Evolutionary conservation across 192 early-diverging fungal species (phyloP), one percentile per base, ranked within the genome.

Genomic region (Nowakowskiella sp.): DNA sequence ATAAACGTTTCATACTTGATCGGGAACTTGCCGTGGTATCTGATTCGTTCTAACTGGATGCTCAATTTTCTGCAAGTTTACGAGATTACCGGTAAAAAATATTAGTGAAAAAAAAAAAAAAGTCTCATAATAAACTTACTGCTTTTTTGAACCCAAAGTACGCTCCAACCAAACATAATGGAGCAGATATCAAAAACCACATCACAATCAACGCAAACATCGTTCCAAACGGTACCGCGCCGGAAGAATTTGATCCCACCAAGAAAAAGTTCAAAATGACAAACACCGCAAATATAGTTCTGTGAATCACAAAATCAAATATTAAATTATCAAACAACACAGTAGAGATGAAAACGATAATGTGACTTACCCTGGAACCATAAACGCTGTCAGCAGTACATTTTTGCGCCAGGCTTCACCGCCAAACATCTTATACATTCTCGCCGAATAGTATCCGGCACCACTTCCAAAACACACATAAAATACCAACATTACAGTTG

Each of bases 341-440:
- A 43, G 25, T 2, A 43, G 22, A 43, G 25, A 2, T n/a, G n/a
- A n/a, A n/a, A n/a, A n/a, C n/a, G n/a, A n/a, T n/a, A n/a, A n/a
- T n/a, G n/a, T n/a, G n/a, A 48, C 61, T 77, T 74, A 88, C 80
- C 72, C 71, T 22, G 87, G 94, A 32, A 98, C 78, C 53, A 96
- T 74, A 29, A 88, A 72, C 3, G 87, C 84, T 3, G 88, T 89
- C 5, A 90, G 61, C 25, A 88, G 53, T 19, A 94, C 83, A 50
- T 92, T 96, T 36, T 70, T 66, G 60, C 84, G 88, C 82, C 90
- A 90, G n/a, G 78, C 66, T 36, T 86, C 84, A 19, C 94, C 94
- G 6, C 86, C 87, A 66, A 88, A 87, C 82, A 92, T 89, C 63
- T 94, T 93, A 69, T 96, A 98, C 26, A 86, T 46, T 42, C 91